phyloP scores from a whole-genome alignment of 2,329 filamentous ascomycete species.

The Ascochyta lentis region DNA sequence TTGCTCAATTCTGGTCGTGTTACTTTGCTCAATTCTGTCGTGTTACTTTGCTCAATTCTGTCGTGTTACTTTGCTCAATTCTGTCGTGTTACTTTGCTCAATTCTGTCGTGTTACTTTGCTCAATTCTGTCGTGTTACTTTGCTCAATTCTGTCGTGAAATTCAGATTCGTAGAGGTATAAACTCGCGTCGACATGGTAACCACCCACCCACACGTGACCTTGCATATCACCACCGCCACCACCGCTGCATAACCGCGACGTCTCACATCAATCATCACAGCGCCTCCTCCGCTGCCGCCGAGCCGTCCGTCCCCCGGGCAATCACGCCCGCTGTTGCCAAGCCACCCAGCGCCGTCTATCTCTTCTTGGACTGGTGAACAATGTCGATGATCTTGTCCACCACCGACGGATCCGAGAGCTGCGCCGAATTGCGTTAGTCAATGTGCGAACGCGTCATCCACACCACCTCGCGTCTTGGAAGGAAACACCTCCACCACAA shows the following conservation, averaged over 20 bases:
- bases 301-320: not conserved
- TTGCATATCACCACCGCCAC: not conserved
- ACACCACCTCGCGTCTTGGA: constrained; percentile 13
- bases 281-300: not conserved
- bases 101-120: too few species aligned
- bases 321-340: constrained; percentile 4
- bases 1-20: too few species aligned
- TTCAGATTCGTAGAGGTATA: constrained; percentile 3
- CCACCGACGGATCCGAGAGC: constrained; percentile 88
- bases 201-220: too few species aligned
- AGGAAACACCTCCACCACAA: constrained; percentile 3
- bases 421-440: constrained; percentile 51
- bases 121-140: too few species aligned
- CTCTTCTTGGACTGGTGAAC: constrained; percentile 69
- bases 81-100: too few species aligned
- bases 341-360: constrained; percentile 28
- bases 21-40: too few species aligned
- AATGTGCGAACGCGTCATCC: constrained; percentile 37
- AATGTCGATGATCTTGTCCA: constrained; percentile 84
- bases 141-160: too few species aligned
- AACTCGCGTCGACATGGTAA: constrained; percentile 6
- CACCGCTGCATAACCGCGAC: not conserved
- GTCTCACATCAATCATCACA: constrained; percentile 4
- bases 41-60: too few species aligned
- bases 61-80: too few species aligned